phyloP scores from a whole-genome alignment of 768 basidiomycete species.

The Trametopsis cervina region DNA sequence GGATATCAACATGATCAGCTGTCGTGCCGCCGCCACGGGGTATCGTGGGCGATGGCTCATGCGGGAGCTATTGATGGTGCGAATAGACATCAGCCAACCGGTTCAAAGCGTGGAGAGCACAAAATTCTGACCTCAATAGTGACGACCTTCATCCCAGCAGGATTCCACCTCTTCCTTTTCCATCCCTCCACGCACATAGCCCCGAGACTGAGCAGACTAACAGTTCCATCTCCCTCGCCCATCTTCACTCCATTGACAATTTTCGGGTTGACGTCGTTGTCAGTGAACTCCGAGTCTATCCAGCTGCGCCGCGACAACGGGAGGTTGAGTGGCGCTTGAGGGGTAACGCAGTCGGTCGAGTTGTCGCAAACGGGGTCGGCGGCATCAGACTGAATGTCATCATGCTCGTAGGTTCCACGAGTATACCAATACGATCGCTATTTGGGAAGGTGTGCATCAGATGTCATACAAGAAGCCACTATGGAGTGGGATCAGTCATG shows the following conservation, averaged over 20 bases:
- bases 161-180: slow-evolving; percentile 88
- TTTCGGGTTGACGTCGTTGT: slow-evolving; percentile 53
- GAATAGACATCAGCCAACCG: background rate
- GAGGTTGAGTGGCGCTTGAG: slow-evolving; percentile 42
- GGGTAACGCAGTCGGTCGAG: slow-evolving; percentile 36
- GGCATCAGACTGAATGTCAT: slow-evolving; percentile 45
- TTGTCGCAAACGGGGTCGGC: slow-evolving; percentile 38
- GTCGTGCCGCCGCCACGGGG: slow-evolving; percentile 91
- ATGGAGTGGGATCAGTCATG: slow-evolving; percentile 4
- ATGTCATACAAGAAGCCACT: slow-evolving; percentile 4
- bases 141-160: slow-evolving; percentile 76
- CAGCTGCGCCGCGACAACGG: slow-evolving; percentile 55
- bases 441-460: slow-evolving; percentile 1
- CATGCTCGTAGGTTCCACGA: slow-evolving; percentile 59
- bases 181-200: slow-evolving; percentile 98
- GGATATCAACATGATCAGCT: slow-evolving; percentile 72
- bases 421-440: slow-evolving; percentile 90
- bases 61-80: slow-evolving; percentile 54
- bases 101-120: background rate
- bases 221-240: slow-evolving; percentile 95
- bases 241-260: slow-evolving; percentile 84
- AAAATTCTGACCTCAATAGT: slow-evolving; percentile 71
- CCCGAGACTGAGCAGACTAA: slow-evolving; percentile 76
- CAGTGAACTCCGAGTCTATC: slow-evolving; percentile 82
- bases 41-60: slow-evolving; percentile 62